These are phyloP conservation scores for Debaryomyces hansenii DNA, from an alignment of 805 yeast genomes.

Conservation along the genomic window DNA sequence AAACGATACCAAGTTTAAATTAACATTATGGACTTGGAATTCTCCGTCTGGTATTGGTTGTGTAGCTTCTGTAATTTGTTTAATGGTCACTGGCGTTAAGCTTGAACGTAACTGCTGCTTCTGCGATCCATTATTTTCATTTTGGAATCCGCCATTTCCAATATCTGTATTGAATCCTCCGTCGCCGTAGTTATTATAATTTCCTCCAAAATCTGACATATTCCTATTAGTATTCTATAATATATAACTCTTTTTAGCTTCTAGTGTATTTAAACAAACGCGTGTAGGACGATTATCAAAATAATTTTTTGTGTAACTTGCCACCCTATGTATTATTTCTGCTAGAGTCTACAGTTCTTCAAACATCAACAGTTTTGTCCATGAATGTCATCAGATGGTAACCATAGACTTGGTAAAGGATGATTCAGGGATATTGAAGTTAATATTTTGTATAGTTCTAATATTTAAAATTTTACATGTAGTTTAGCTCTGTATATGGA, in stretches of 20 bases:
- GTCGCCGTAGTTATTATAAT: constrained; percentile 16
- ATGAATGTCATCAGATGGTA: no score
- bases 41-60: constrained; percentile 70
- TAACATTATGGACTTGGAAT: constrained; percentile 57
- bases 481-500: no score
- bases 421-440: no score
- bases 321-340: neutral
- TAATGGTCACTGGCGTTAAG: constrained; percentile 68
- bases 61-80: constrained; percentile 62
- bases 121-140: constrained; percentile 20
- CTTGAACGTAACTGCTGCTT: constrained; percentile 24
- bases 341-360: no score
- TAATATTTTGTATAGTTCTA: no score
- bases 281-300: neutral
- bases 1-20: constrained; percentile 60
- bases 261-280: neutral
- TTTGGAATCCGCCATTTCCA: constrained; percentile 20
- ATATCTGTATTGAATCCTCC: constrained; percentile 23
- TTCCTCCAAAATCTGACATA: constrained; percentile 10
- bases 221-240: neutral
- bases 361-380: no score
- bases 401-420: no score
- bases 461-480: no score
- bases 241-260: neutral
- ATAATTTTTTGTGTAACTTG: neutral